Evolutionary conservation across 768 basidiomycete genomes (phyloP).

Genomic region (Fistulinella prunicolor): DNA sequence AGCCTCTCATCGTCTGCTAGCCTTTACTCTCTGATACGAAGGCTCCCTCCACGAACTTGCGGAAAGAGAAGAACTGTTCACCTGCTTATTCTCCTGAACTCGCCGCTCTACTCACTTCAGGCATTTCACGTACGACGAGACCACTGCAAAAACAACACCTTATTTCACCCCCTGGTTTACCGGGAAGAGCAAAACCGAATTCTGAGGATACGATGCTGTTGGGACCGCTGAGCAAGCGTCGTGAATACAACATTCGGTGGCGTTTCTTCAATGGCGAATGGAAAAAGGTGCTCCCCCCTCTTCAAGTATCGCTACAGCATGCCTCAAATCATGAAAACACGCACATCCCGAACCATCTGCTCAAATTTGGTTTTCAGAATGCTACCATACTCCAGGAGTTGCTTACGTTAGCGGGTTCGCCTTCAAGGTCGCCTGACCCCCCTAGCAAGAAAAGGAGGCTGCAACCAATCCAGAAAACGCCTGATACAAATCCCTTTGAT

Average conservation of each 20-base stretch:
- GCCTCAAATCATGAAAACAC: slow-evolving; percentile 4
- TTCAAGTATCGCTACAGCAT: slow-evolving; percentile 43
- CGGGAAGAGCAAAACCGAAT: slow-evolving; percentile 50
- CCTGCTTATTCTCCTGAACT: slow-evolving; percentile 67
- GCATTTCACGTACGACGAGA: slow-evolving; percentile 44
- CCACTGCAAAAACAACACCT: slow-evolving; percentile 43
- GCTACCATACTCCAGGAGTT: slow-evolving; percentile 43
- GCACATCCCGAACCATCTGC: slow-evolving; percentile 23
- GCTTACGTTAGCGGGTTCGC: slow-evolving; percentile 40
- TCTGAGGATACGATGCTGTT: slow-evolving; percentile 59
- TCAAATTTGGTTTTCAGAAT: slow-evolving; percentile 43
- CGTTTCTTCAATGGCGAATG: slow-evolving; percentile 56
- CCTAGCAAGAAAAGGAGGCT: slow-evolving; percentile 29
- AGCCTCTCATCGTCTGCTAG: slow-evolving; percentile 35
- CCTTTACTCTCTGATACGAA: slow-evolving; percentile 51
- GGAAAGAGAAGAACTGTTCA: slow-evolving; percentile 53
- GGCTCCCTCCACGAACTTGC: slow-evolving; percentile 43
- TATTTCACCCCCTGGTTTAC: slow-evolving; percentile 50
- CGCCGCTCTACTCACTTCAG: slow-evolving; percentile 55
- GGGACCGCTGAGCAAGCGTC: slow-evolving; percentile 68
- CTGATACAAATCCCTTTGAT: slow-evolving; percentile 13
- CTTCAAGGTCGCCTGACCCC: slow-evolving; percentile 23
- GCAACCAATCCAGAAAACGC: neutral
- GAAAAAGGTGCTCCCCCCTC: slow-evolving; percentile 56
- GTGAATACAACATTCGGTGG: slow-evolving; percentile 72